Base-by-base conservation (phyloP, 805 yeast genomes). In the Yarrowia sp. region DNA sequence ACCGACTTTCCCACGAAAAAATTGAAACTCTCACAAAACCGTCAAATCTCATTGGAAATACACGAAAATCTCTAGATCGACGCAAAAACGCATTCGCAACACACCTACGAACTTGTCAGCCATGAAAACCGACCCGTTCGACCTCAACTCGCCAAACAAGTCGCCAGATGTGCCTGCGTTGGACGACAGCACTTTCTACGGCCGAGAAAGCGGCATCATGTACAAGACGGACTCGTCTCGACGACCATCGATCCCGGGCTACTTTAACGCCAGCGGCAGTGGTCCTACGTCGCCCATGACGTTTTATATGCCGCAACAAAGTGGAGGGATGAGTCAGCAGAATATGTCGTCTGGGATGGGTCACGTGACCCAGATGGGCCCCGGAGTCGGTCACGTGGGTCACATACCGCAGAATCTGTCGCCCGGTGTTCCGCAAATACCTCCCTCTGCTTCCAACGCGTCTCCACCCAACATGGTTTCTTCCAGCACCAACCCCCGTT, bases 231-330 rank as follows among this genome's bases (percentile, higher is more conserved):
- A 58, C 19, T 46, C 50, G 3, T 7, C 19, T 1, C 19, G 49
- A 13, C 15, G 46, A 3, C 74, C 72, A 10, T 30, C 49, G 14
- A 58, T 58, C 12, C 64, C 64, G 19, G 64, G 64, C 17, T 58
- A 43, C 19, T 58, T 40, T 17, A 56, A 40, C 39, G 43, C 43
- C 14, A 9, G 15, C 5, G 55, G 39, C 2, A 9, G 12, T 6
- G 34, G 50, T 20, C 34, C 50, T 5, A 46, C 33, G 13, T 50
- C 56, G n/a, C 56, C 56, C 24, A 34, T 50, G 56, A 19, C 56
- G 30, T 50, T 17, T n/a, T 50, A 17, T 10, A 19, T 50, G 42
- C 56, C 56, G 7, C 56, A 50, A 12, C 17, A 14, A 24, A 7
- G 7, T 5, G 7, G 6, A 7, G 30, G 30, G 30, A 24, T 24